These are phyloP conservation scores for Gentiana straminea DNA, from an alignment of 257 asterid genomes.

Conservation along the genomic window DNA sequence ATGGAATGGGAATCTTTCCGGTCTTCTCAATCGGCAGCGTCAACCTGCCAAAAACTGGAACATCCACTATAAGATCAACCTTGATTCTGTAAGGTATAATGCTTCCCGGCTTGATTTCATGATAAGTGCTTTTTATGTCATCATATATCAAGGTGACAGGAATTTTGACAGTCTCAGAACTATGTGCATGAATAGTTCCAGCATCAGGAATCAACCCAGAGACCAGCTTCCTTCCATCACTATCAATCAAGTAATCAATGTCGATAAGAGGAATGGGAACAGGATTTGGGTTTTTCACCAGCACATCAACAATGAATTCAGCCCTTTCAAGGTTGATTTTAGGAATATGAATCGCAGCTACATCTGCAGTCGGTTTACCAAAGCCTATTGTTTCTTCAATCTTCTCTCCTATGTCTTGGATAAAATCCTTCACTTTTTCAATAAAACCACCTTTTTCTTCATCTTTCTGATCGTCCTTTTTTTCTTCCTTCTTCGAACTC, in stretches of 20 bases:
- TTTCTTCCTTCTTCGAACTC: constrained; percentile 34
- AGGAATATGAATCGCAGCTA: constrained; percentile 60
- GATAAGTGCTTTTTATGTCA: constrained; percentile 66
- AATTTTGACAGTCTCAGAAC: constrained; percentile 79
- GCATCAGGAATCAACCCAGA: constrained; percentile 95
- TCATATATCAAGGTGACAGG: constrained; percentile 54
- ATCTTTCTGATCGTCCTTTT: constrained; percentile 43
- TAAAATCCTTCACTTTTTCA: constrained; percentile 72
- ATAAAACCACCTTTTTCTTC: constrained; percentile 70
- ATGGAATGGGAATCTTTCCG: constrained; percentile 83
- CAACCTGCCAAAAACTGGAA: constrained; percentile 76
- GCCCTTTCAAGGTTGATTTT: constrained; percentile 73
- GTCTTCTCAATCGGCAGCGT: constrained; percentile 80
- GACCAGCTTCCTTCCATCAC: constrained; percentile 73
- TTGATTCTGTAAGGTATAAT: constrained; percentile 67
- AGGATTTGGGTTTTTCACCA: constrained; percentile 78
- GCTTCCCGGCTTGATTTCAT: constrained; percentile 70
- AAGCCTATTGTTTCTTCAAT: constrained; percentile 83
- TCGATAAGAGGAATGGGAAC: constrained; percentile 90
- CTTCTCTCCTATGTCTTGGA: constrained; percentile 84
- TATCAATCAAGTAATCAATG: constrained; percentile 73
- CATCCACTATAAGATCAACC: constrained; percentile 85
- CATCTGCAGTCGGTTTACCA: constrained; percentile 95
- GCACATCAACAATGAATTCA: constrained; percentile 59
- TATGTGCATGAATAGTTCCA: constrained; percentile 80